Base-by-base conservation (phyloP, 2,329 filamentous ascomycete species). In the Sporothrix pseudoabietina region DNA sequence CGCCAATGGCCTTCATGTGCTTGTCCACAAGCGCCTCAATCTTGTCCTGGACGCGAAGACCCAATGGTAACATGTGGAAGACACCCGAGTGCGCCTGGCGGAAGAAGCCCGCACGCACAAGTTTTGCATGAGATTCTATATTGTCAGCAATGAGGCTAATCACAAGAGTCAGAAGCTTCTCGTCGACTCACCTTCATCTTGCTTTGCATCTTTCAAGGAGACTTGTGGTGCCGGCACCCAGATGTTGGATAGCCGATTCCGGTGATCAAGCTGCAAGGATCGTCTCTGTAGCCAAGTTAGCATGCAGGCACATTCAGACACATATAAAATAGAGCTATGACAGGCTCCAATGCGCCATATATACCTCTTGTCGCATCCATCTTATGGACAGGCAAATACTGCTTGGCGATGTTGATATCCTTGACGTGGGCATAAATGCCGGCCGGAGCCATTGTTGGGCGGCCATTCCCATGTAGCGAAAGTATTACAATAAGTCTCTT, bases 61-160 rank as follows among this genome's bases (percentile, higher is more conserved):
- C 96, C 0, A 99, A 83, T 0, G 96, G 96, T 0, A 99, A 86
- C 79, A 97, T 87, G 79, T 99, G 96, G 78, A 98, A 99, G 49
- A 98, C 89, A 39, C 96, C 96, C 8, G 94, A 89, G 79, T 97
- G 92, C 26, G 94, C 91, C 89, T 94, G 77, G 59, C 91, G 89
- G 63, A 94, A 80, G 78, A 91, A 94, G 0, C 92, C 92, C 69
- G 90, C 91, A 72, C 90, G 87, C 55, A 93, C 81, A 73, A 94
- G 85, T 77, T 91, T 89, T 35, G 87, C 85, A 79, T 93, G 89
- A 10, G 88, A 87, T 81, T 90, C 91, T 89, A 49, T 0, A 19
- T 7, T 22, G n/a, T 71, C 52, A 69, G 68, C 12, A 12, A 52
- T 4, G 8, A 22, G n/a, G 6, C 22, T 26, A 26, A 26, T 26